Evolutionary conservation across 257 asterid species (phyloP).

Genomic region (Perilla frutescens): DNA sequence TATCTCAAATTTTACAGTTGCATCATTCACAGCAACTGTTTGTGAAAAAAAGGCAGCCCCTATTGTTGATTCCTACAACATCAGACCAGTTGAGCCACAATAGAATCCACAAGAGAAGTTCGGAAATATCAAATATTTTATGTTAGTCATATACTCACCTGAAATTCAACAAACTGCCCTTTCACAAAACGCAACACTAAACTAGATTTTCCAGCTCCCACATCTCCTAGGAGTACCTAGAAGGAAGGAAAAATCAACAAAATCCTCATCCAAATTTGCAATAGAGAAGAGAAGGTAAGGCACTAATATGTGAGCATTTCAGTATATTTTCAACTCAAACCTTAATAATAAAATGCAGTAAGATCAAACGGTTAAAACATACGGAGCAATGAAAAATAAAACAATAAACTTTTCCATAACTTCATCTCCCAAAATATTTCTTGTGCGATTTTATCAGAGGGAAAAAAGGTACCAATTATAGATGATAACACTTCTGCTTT

Average conservation of each 20-base stretch:
- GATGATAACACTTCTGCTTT: background rate
- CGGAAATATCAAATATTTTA: background rate
- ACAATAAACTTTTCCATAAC: background rate
- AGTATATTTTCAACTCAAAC: conserved; percentile 8
- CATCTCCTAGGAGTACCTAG: conserved; percentile 91
- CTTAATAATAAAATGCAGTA: conserved; percentile 3
- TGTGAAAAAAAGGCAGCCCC: conserved; percentile 94
- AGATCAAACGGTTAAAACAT: background rate
- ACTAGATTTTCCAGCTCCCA: conserved; percentile 93
- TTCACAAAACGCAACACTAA: conserved; percentile 83
- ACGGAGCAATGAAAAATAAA: background rate
- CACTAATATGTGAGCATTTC: background rate
- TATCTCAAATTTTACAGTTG: conserved; percentile 84
- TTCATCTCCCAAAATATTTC: background rate
- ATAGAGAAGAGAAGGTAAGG: background rate
- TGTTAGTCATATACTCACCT: conserved; percentile 49
- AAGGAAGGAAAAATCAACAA: background rate
- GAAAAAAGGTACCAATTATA: background rate
- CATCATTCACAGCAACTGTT: conserved; percentile 81
- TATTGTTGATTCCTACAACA: conserved; percentile 77
- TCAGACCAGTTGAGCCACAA: conserved; percentile 28
- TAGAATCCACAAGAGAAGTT: conserved; percentile 18
- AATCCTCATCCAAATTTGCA: conserved; percentile 27
- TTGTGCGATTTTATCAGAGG: background rate
- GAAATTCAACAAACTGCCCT: conserved; percentile 86